phyloP scores from a whole-genome alignment of 75 land plant species.

The Adiantum capillusveneris region DNA sequence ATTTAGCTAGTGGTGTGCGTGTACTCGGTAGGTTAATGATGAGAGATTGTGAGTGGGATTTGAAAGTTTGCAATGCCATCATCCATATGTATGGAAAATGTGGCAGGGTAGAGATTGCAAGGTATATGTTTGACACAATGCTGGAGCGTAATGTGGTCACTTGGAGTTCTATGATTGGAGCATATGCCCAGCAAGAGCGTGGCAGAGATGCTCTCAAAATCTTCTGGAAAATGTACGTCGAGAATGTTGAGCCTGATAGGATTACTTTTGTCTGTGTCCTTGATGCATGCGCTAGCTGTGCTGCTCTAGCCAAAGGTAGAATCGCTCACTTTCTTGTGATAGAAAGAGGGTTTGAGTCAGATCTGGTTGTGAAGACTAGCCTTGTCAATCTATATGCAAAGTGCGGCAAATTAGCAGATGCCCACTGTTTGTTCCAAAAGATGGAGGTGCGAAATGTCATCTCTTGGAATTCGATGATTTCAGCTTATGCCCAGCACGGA shows the following conservation, averaged over 20 bases:
- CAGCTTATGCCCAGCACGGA: slow-evolving; percentile 78
- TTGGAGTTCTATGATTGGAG: slow-evolving; percentile 67
- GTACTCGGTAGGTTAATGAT: slow-evolving; percentile 5
- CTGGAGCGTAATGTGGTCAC: slow-evolving; percentile 42
- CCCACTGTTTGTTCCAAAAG: slow-evolving; percentile 26
- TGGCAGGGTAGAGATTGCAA: slow-evolving; percentile 43
- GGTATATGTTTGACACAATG: slow-evolving; percentile 34
- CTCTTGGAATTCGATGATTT: slow-evolving; percentile 76
- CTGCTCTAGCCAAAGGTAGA: slow-evolving; percentile 5
- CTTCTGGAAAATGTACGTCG: slow-evolving; percentile 39
- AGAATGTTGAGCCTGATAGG: slow-evolving; percentile 8
- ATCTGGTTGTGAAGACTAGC: slow-evolving; percentile 23
- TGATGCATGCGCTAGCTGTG: slow-evolving; percentile 8
- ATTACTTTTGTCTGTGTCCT: not conserved
- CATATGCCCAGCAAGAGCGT: slow-evolving; percentile 52
- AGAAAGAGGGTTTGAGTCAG: not conserved
- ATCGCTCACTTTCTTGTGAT: not conserved
- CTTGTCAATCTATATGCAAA: slow-evolving; percentile 58
- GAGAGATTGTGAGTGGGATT: slow-evolving; percentile 1
- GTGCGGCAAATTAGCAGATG: slow-evolving; percentile 55
- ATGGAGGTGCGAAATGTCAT: slow-evolving; percentile 42
- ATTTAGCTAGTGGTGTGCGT: slow-evolving; percentile 3
- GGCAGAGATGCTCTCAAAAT: slow-evolving; percentile 55
- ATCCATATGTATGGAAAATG: slow-evolving; percentile 60
- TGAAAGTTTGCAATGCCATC: slow-evolving; percentile 55